phyloP scores from a whole-genome alignment of 208 protist genomes.

The Leishmania braziliensis region DNA sequence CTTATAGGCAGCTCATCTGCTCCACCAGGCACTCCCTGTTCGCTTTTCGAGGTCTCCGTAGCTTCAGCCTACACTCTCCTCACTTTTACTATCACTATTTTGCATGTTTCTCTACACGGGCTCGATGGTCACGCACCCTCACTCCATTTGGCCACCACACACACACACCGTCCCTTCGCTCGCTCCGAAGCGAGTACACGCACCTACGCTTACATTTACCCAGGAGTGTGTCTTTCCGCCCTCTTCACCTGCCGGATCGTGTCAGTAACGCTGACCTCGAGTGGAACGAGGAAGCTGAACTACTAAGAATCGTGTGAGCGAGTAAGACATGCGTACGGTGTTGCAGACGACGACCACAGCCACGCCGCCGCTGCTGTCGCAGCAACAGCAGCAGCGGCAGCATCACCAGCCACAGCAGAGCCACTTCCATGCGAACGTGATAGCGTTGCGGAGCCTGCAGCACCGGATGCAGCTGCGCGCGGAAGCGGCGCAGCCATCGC shows the following conservation, averaged over 20 bases:
- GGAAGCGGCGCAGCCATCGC: constrained; percentile 16
- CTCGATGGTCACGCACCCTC: not conserved
- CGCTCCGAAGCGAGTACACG: not conserved
- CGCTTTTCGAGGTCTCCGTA: too few species aligned
- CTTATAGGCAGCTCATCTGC: not conserved
- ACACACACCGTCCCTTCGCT: not conserved
- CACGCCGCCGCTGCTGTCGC: constrained; percentile 1
- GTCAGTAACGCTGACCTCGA: not conserved
- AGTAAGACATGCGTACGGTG: not conserved
- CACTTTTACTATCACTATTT: not conserved
- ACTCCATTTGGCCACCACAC: not conserved
- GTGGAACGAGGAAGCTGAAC: not conserved
- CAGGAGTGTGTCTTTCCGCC: not conserved
- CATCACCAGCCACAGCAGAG: constrained; percentile 1
- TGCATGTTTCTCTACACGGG: not conserved
- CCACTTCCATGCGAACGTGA: constrained; percentile 22
- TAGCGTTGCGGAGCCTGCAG: constrained; percentile 59
- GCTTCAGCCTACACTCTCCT: not conserved
- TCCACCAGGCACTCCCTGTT: not conserved
- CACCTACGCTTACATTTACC: not conserved
- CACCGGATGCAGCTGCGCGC: constrained; percentile 72
- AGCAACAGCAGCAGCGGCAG: not conserved
- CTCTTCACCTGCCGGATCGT: not conserved
- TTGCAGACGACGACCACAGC: not conserved
- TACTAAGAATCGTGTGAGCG: not conserved